Evolutionary conservation across 805 yeast species (phyloP), one percentile per base, ranked within the genome.

Genomic region (Starmerella geochares): DNA sequence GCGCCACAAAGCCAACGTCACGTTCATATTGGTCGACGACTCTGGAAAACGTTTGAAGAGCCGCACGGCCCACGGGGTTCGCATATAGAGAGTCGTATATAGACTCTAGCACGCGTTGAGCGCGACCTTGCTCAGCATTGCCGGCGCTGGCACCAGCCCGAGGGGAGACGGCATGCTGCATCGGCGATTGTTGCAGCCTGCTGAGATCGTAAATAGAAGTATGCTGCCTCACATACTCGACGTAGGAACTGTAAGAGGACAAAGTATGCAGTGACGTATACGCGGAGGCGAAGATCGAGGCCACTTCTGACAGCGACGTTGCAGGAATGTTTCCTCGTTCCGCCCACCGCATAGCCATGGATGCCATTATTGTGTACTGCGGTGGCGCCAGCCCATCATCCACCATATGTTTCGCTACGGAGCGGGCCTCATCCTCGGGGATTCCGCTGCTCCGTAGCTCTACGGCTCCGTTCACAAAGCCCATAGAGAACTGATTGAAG

Each of bases 231-330:
- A 48, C 41, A 23, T 42, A 41, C 2, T 23, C 7, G 19, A 48
- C 37, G 24, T n/a, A 27, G 4, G 19, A 9, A 11, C 41, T 21
- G 27, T 48, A 48, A 17, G 14, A 4, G 4, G 21, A 21, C 43
- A 41, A 33, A 13, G 50, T 41, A 32, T 48, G 50, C 47, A 41
- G 24, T 16, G 50, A 48, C 1, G 50, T 48, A 21, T 48, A 48
- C n/a, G 50, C 50, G 14, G 41, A 33, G 4, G 50, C 50, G 13
- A 41, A 25, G 21, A 41, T 25, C 8, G 21, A 17, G 3, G 50
- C 50, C 5, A 32, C 21, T 6, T 31, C 37, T 9, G 24, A 8
- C 9, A 48, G 17, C 3, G 50, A 48, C 1, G 29, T 29, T 10
- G 47, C 40, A 17, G 46, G 27, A 4, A 48, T 24, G 2, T 24